Base-by-base conservation (phyloP, 75 land plant species). In the Cunninghamia lanceolata region DNA sequence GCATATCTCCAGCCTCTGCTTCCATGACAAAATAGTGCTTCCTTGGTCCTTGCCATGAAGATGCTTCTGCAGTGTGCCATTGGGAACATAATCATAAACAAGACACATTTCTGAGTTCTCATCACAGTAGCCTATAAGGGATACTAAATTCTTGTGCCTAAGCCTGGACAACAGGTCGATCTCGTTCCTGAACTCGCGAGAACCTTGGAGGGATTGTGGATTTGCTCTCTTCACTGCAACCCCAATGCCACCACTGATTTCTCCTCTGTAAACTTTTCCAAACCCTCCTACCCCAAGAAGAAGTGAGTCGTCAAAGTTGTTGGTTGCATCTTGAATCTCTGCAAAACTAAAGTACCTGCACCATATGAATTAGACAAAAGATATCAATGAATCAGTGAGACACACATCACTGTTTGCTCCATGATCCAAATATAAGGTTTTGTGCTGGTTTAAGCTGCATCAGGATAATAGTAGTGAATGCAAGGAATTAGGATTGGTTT, bases 201-300 rank as follows among this genome's bases (percentile, higher is more conserved):
- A 13, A 45, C 89, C 89, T 54, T 88, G 87, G 15, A 76, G 88
- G 9, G 89, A 81, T 25, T 10, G 36, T 6, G 87, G 63, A 70
- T 53, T 88, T 28, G 68, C 89, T 36, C 89, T 46, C 88, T 88
- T 88, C 30, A 88, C 89, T 39, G 87, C 89, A 52, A 88, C 84
- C 36, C 79, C 59, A 8, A 82, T 85, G 17, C 87, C 89, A 34
- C 85, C 82, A 28, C 63, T 70, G 19, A 88, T 43, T 43, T 47
- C 74, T 32, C 89, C 89, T 53, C 85, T 53, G 38, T 88, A 88
- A 28, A 88, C 95, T 83, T 94, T 94, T 15, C 95, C 96, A 83
- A 92, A 96, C 9, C 98, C 96, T 76, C 94, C 99, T 46, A 93
- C 96, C 3, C 97, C 97, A 71, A 96, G 97, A 19, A 96, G 86